phyloP scores from a whole-genome alignment of 345 rosid species.

The Rhodomyrtus tomentosa region DNA sequence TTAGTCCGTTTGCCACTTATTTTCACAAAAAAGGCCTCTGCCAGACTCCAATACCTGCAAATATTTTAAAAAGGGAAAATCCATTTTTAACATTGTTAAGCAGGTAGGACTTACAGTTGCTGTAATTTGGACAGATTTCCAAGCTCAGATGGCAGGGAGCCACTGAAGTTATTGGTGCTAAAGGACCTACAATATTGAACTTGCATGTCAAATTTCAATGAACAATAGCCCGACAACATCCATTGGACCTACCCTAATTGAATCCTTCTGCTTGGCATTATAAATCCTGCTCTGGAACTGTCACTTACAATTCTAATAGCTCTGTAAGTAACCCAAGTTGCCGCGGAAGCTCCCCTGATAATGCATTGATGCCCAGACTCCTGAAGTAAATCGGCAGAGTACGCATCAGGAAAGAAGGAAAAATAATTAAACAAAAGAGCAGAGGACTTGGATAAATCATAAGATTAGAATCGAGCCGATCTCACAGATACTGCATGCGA shows the following conservation, averaged over 20 bases:
- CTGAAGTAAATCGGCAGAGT: conserved; percentile 13
- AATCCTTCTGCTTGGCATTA: neutral
- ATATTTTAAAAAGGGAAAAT: neutral
- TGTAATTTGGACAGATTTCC: neutral
- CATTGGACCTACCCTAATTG: neutral
- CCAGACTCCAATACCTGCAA: neutral
- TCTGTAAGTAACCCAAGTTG: conserved; percentile 57
- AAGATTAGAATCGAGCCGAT: conserved; percentile 16
- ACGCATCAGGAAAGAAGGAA: neutral
- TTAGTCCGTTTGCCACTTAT: neutral
- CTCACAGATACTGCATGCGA: conserved; percentile 55
- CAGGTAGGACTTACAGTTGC: neutral
- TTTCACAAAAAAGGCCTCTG: neutral
- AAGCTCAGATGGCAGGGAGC: neutral
- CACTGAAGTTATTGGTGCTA: neutral
- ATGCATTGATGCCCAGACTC: conserved; percentile 40
- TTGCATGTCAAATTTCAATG: neutral
- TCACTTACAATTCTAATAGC: conserved; percentile 36
- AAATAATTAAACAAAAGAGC: neutral
- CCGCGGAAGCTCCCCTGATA: conserved; percentile 58
- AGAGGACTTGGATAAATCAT: neutral
- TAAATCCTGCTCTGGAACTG: too few species aligned
- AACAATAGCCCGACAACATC: neutral
- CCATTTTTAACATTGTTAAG: neutral
- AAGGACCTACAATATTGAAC: neutral